Percentiles rank a stretch among this genome's conserved stretches.
Conservation (phyloP, 768 basidiomycete species). For the Collybia nuda region DNA sequence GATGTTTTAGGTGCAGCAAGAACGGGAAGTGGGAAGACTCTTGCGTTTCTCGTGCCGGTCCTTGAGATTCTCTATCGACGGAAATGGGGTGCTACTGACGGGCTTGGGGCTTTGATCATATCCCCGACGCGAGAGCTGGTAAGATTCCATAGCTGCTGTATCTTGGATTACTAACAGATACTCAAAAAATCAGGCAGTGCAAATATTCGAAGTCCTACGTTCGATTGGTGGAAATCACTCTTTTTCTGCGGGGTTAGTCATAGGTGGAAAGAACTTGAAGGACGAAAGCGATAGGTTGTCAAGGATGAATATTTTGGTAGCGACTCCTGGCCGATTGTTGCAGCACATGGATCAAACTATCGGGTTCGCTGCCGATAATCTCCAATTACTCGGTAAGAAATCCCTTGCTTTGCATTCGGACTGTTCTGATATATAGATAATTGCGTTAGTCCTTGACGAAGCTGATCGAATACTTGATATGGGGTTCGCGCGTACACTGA, state of each 20-base stretch:
- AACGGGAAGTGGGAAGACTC: constrained; percentile 95
- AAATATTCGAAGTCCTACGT: constrained; percentile 96
- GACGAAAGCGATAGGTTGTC: constrained; percentile 87
- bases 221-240: constrained; percentile 88
- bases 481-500: constrained; percentile 88
- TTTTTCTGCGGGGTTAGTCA: constrained; percentile 93
- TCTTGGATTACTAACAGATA: not conserved
- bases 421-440: constrained; percentile 2
- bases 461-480: constrained; percentile 96
- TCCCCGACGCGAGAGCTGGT: constrained; percentile 94
- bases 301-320: constrained; percentile 98
- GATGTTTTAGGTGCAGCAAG: constrained; percentile 95
- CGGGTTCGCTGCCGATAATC: constrained; percentile 87
- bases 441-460: constrained; percentile 81
- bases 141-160: constrained; percentile 21
- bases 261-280: constrained; percentile 94
- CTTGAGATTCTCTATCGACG: constrained; percentile 86
- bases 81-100: constrained; percentile 94
- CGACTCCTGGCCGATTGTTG: constrained; percentile 90
- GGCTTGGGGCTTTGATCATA: constrained; percentile 87
- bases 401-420: not conserved
- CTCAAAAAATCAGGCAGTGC: constrained; percentile 68
- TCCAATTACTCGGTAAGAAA: constrained; percentile 84
- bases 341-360: constrained; percentile 99
- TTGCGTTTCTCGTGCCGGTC: constrained; percentile 93